phyloP scores from a whole-genome alignment of 306 rosid genomes.

The Abrus precatorius region DNA sequence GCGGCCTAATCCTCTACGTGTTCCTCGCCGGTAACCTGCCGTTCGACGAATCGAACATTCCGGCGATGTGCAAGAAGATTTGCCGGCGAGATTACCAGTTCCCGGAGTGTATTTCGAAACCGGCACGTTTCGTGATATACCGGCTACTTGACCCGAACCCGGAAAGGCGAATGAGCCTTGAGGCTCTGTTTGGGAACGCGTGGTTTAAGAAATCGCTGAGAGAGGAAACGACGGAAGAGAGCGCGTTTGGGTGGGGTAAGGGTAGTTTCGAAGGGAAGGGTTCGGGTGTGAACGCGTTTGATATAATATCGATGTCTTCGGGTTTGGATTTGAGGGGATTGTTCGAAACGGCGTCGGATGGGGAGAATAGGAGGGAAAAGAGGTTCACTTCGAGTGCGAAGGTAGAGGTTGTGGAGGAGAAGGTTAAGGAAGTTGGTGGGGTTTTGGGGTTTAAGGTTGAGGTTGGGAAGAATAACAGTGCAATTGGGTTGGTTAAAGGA shows the following conservation, averaged over 20 bases:
- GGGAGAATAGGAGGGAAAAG: slow-evolving; percentile 50
- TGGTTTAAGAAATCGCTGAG: slow-evolving; percentile 69
- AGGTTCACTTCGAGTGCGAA: slow-evolving; percentile 58
- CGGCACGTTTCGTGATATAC: slow-evolving; percentile 61
- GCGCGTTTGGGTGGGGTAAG: slow-evolving; percentile 28
- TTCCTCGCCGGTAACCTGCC: slow-evolving; percentile 76
- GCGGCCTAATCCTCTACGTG: slow-evolving; percentile 76
- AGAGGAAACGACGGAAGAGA: slow-evolving; percentile 43
- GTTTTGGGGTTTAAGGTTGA: slow-evolving; percentile 69
- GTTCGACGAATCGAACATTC: slow-evolving; percentile 67
- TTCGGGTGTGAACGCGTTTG: slow-evolving; percentile 70
- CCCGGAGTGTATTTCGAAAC: slow-evolving; percentile 64
- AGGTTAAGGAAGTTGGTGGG: slow-evolving; percentile 62
- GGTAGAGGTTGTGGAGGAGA: slow-evolving; percentile 61
- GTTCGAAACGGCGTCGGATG: slow-evolving; percentile 60
- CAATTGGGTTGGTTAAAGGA: slow-evolving; percentile 74
- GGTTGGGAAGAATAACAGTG: slow-evolving; percentile 61
- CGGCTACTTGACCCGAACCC: slow-evolving; percentile 82
- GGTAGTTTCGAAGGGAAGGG: background rate
- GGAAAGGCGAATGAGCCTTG: slow-evolving; percentile 60
- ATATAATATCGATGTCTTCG: slow-evolving; percentile 78
- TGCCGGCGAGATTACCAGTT: slow-evolving; percentile 61
- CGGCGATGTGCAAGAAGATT: slow-evolving; percentile 66
- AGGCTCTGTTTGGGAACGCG: slow-evolving; percentile 52
- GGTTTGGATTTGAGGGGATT: slow-evolving; percentile 80